These are phyloP conservation scores for Teratosphaeriaceae sp. DNA, from an alignment of 2,329 filamentous ascomycete species.

Conservation along the genomic window DNA sequence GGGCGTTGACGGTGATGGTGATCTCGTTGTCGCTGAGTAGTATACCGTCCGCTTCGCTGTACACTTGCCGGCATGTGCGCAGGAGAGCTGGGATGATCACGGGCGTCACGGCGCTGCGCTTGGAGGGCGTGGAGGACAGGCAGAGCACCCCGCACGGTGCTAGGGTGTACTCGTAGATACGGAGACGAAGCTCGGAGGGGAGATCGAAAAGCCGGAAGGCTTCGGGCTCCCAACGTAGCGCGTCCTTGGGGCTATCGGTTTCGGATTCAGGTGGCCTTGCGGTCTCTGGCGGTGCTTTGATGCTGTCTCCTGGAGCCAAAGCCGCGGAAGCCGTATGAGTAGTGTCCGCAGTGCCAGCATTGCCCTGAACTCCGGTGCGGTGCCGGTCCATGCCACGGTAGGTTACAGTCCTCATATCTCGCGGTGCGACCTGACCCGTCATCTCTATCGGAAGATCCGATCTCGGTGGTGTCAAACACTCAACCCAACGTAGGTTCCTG, in stretches of 20 bases:
- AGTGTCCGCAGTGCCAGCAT: no score
- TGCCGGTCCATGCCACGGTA: no score
- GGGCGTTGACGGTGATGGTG: constrained; percentile 20
- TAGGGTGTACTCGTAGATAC: constrained; percentile 19
- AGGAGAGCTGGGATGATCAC: constrained; percentile 34
- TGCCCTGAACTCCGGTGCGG: no score
- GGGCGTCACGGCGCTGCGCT: constrained; percentile 14
- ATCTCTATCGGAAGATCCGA: no score
- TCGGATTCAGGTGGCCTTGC: background rate
- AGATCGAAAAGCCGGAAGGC: constrained; percentile 17
- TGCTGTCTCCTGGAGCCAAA: no score
- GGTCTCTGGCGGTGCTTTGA: no score
- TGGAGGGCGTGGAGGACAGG: constrained; percentile 13
- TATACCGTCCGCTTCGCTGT: constrained; percentile 34
- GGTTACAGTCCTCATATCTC: no score
- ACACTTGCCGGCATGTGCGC: constrained; percentile 31
- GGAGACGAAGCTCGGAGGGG: constrained; percentile 20
- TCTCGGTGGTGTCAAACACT: no score
- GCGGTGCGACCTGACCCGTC: no score
- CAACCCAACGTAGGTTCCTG: no score
- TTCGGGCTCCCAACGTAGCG: background rate
- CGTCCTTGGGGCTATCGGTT: background rate
- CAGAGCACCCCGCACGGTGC: constrained; percentile 15
- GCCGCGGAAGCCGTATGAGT: no score
- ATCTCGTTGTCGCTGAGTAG: constrained; percentile 42